phyloP scores from a whole-genome alignment of 768 basidiomycete genomes.

The Leccinum subtestaceum region DNA sequence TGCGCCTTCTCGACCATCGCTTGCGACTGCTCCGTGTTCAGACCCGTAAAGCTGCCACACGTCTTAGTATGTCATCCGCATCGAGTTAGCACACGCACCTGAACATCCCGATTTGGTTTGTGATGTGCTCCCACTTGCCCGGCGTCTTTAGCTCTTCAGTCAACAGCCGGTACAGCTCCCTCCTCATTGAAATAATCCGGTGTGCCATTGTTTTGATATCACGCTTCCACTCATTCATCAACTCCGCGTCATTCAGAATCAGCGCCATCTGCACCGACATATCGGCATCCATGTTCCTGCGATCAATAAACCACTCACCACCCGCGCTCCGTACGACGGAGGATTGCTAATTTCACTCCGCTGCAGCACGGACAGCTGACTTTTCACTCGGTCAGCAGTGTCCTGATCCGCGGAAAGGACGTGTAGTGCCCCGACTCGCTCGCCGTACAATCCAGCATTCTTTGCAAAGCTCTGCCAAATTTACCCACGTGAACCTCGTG shows the following conservation, averaged over 20 bases:
- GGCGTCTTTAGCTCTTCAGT: conserved; percentile 77
- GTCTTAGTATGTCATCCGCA: conserved; percentile 4
- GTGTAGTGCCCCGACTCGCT: conserved; percentile 93
- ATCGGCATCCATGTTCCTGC: background rate
- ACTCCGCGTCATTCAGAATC: conserved; percentile 69
- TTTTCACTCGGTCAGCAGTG: conserved; percentile 69
- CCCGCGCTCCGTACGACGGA: conserved; percentile 83
- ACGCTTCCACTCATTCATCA: conserved; percentile 86
- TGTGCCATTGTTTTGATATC: conserved; percentile 84
- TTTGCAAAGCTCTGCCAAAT: conserved; percentile 85
- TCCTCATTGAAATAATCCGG: conserved; percentile 85
- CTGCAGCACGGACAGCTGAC: conserved; percentile 88
- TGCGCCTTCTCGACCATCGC: conserved; percentile 70
- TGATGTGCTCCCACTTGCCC: conserved; percentile 94
- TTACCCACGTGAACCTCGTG: conserved; percentile 9
- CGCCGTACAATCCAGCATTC: conserved; percentile 93
- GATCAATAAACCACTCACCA: conserved; percentile 48
- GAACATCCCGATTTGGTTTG: conserved; percentile 97
- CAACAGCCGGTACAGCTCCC: conserved; percentile 69
- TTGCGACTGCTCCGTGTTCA: conserved; percentile 63
- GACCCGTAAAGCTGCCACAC: conserved; percentile 72
- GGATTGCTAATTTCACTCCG: conserved; percentile 96
- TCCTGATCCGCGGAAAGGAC: conserved; percentile 65
- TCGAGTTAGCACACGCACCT: conserved; percentile 47
- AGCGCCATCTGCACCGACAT: conserved; percentile 54